Evolutionary conservation across 768 basidiomycete species (phyloP).

Genomic region (Gautieria morchelliformis): DNA sequence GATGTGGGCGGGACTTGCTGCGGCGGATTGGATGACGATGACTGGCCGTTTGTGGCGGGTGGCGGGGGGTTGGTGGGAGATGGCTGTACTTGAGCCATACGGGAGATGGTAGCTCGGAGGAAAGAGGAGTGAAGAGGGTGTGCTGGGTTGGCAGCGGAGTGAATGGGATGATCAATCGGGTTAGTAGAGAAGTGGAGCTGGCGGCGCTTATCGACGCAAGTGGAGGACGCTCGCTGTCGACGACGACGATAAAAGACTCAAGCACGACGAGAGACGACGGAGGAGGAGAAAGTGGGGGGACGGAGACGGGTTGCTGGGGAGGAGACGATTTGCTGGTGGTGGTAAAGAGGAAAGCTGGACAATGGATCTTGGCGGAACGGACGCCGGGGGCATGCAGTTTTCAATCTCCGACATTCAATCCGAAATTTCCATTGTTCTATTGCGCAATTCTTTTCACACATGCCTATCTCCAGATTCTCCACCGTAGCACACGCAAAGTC

Average conservation of each 20-base stretch:
- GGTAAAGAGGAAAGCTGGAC: neutral
- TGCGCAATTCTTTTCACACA: too few relatives aligned
- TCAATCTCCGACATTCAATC: too few relatives aligned
- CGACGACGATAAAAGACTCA: neutral
- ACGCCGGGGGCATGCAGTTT: neutral
- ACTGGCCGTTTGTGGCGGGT: slow-evolving; percentile 6
- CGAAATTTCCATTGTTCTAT: too few relatives aligned
- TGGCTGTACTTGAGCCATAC: slow-evolving; percentile 9
- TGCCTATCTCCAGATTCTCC: too few relatives aligned
- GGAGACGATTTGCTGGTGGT: neutral
- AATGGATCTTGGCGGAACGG: neutral
- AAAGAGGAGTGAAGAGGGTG: neutral
- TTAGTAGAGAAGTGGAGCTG: neutral
- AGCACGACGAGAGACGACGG: neutral
- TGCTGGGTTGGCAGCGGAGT: neutral
- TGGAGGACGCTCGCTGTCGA: neutral
- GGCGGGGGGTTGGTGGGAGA: slow-evolving; percentile 1
- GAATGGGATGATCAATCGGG: neutral
- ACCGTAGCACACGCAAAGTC: too few relatives aligned
- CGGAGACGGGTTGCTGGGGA: neutral
- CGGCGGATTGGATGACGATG: neutral
- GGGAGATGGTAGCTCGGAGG: neutral
- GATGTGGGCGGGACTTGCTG: slow-evolving; percentile 27
- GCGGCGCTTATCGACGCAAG: neutral
- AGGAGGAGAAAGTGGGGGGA: neutral